phyloP scores from a whole-genome alignment of 1,284 basidiomycete genomes.

The Trichosporon coremiiforme region DNA sequence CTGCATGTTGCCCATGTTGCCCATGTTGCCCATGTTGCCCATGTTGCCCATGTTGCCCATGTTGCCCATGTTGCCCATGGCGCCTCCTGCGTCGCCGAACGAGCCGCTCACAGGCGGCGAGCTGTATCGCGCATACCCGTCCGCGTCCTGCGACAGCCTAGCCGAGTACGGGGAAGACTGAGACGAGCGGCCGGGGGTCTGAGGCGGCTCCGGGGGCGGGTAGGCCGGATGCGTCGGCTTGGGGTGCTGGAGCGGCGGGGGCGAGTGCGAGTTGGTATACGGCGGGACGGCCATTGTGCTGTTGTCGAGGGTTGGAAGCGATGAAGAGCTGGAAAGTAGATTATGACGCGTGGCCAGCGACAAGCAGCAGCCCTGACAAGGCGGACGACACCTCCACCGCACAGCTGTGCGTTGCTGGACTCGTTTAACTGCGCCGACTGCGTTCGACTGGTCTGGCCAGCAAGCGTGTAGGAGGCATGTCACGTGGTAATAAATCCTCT shows the following conservation, averaged over 20 bases:
- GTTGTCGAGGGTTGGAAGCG: background rate
- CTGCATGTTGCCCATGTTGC: conserved; percentile 23
- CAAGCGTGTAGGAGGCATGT: background rate
- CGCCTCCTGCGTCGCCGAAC: conserved; percentile 17
- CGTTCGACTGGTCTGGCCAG: background rate
- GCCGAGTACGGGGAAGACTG: conserved; percentile 51
- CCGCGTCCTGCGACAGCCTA: conserved; percentile 57
- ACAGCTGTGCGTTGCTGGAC: background rate
- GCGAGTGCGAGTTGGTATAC: conserved; percentile 62
- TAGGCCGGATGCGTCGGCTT: conserved; percentile 86
- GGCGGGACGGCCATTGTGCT: conserved; percentile 43
- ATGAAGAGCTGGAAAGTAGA: conserved; percentile 14
- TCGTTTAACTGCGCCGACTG: too few species aligned
- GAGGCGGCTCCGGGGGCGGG: conserved; percentile 78
- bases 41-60: conserved; percentile 24
- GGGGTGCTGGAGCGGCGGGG: conserved; percentile 81
- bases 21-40: too few species aligned
- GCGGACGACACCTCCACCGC: background rate
- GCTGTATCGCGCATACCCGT: conserved; percentile 54
- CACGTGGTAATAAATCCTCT: background rate
- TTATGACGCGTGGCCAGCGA: conserved; percentile 21
- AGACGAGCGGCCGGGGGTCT: conserved; percentile 63
- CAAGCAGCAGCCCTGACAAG: background rate
- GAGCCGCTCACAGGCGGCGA: conserved; percentile 52
- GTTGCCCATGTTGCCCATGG: conserved; percentile 23